Percentiles rank a stretch among this genome's conserved stretches.
Conservation (phyloP, 2,329 filamentous ascomycete species). For the Colletotrichum noveboracense region DNA sequence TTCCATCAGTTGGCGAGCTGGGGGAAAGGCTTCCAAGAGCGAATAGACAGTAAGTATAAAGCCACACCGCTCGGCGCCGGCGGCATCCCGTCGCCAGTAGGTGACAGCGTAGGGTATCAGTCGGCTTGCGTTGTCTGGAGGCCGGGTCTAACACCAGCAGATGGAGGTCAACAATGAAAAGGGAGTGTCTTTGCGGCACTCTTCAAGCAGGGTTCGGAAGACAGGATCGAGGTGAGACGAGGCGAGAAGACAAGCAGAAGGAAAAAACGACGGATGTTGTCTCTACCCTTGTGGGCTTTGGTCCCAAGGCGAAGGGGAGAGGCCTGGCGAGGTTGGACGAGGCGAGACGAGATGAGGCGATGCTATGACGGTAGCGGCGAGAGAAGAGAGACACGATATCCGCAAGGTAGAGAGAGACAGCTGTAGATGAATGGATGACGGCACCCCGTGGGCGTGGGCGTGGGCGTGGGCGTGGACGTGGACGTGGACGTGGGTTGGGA, state of each 20-base stretch:
- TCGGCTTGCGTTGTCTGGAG: not conserved
- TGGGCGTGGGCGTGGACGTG: not conserved
- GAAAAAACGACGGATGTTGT: not conserved
- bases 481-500: no score
- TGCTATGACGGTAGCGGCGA: not conserved
- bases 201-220: not conserved
- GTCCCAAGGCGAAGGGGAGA: not conserved
- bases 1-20: not conserved
- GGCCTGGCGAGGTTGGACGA: not conserved
- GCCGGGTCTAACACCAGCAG: not conserved
- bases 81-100: not conserved
- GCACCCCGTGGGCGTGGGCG: not conserved
- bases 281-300: not conserved
- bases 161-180: not conserved
- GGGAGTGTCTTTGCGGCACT: not conserved
- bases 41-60: not conserved
- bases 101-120: constrained; percentile 1
- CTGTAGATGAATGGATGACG: not conserved
- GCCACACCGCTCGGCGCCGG: not conserved
- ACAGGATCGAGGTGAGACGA: not conserved
- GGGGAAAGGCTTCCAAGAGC: not conserved
- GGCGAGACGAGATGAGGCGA: not conserved
- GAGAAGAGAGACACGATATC: not conserved
- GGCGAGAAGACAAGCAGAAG: not conserved
- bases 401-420: not conserved